phyloP scores from a whole-genome alignment of 306 rosid genomes.

The Prunus campanulata region DNA sequence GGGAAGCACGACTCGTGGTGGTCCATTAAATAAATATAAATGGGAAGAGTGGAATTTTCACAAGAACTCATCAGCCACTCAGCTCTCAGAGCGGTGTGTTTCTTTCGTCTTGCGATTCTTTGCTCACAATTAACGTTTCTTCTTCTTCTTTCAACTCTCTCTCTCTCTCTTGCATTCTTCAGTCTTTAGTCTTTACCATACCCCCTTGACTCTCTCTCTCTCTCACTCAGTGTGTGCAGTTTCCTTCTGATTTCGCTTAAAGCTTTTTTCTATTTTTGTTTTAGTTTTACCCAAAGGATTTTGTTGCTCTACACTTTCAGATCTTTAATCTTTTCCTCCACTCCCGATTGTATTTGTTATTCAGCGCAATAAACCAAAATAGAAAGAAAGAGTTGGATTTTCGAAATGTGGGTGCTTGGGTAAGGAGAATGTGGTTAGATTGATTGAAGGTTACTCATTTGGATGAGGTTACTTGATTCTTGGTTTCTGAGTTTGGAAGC shows the following conservation, averaged over 20 bases:
- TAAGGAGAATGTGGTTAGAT: neutral
- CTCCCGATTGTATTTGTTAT: slow-evolving; percentile 2
- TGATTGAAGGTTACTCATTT: slow-evolving; percentile 23
- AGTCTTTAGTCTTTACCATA: neutral
- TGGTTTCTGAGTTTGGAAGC: slow-evolving; percentile 20
- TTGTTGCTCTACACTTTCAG: slow-evolving; percentile 13
- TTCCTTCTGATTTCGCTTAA: neutral
- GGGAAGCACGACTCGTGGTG: neutral
- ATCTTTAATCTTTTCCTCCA: slow-evolving; percentile 19
- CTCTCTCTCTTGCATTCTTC: neutral
- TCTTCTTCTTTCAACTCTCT: neutral
- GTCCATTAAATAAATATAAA: neutral
- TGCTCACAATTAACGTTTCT: neutral
- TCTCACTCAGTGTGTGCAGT: neutral
- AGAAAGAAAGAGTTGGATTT: neutral
- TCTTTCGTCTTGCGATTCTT: neutral
- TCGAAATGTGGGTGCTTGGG: slow-evolving; percentile 28
- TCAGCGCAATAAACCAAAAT: neutral
- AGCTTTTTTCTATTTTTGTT: neutral
- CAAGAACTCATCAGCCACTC: slow-evolving; percentile 11
- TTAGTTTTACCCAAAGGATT: neutral
- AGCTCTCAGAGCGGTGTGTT: neutral
- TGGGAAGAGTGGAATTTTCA: neutral
- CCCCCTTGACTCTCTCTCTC: neutral
- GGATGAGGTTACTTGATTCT: slow-evolving; percentile 20